Base-by-base conservation (phyloP, 2,329 filamentous ascomycete genomes). In the Coniochaeta sp. region DNA sequence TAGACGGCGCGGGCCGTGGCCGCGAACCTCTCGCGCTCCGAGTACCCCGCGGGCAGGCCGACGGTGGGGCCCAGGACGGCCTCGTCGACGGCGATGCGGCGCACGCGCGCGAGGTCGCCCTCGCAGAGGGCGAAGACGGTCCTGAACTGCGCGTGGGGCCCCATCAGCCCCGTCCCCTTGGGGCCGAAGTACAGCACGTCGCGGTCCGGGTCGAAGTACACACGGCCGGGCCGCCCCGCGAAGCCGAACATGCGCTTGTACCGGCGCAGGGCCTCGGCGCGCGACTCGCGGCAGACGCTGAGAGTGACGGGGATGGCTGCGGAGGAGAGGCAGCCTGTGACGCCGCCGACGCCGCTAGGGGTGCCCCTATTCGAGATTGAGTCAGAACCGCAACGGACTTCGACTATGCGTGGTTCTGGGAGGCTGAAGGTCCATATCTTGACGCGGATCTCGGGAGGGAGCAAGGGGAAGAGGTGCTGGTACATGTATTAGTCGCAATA, bases 141-240 rank as follows among this genome's bases (percentile, higher is more conserved):
- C 57, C 73, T 72, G 59, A 81, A 76, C 62, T 80, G 74, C 6
- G 77, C 72, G 60, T 75, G 73, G 57, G 77, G 72, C 22, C 75
- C 76, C 73, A 77, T 77, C 68, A 73, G 76, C 58, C 77, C 78
- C 10, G 47, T 28, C 28, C 75, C 66, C 34, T 75, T 71, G 12
- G 74, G 72, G 38, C 78, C 78, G 63, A 81, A 80, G 66, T 77
- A 81, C 58, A 81, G 70, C n/a, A 78, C 72, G 61, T 82, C 79
- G 57, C 65, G 65, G 16, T 64, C 58, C 0, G 73, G 70, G 61
- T 77, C 74, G 65, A 82, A 76, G 62, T 75, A 74, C 34, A 81
- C 68, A 55, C 73, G 72, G 32, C 77, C 76, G 5, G 74, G 72
- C 1, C 70, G 70, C 24, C 75, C 71, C 36, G 73, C 73, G 56